Base-by-base conservation (phyloP, 805 yeast species). In the Candida corydali region DNA sequence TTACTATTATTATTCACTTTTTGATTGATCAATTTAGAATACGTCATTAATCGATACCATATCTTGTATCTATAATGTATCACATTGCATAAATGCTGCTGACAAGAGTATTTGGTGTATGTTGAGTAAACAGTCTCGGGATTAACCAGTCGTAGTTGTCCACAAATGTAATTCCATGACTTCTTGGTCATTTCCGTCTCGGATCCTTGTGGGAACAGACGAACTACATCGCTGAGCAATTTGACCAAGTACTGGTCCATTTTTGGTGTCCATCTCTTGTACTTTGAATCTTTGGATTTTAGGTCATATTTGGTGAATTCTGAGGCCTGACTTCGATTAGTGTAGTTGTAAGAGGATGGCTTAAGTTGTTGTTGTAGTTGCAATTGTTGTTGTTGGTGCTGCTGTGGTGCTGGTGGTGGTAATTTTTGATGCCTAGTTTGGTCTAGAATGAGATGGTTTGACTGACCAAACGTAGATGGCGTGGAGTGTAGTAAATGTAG, bases 121-220 rank as follows among this genome's bases (percentile, higher is more conserved):
- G 69, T 63, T 10, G 66, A 59, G 38, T 63, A 63, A 1, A 63
- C 69, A 1, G 69, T 61, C 31, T 60, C 61, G 1, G 69, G 69
- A 37, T 63, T 62, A n/a, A 63, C 64, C 5, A 50, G 46, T 16
- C 69, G 40, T 29, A 63, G 43, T 32, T 58, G 62, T 18, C 62
- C 60, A 26, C 62, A 54, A 8, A 63, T 57, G 38, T 62, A 63
- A 4, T 56, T 57, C 69, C 69, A 63, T 4, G 61, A 59, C 39
- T 55, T 57, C 38, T 62, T 62, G n/a, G 56, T 57, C 59, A 63
- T 55, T 36, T 48, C 56, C 3, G 63, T 49, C 11, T 52, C 55
- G 1, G 52, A 57, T 4, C 52, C 61, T 36, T 54, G 54, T 1
- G 58, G 55, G 36, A 46, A 61, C 33, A 61, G 55, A 42, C 61